Evolutionary conservation across 352 stramenopile genomes (phyloP).

Genomic region (Stramenopiles sp.): DNA sequence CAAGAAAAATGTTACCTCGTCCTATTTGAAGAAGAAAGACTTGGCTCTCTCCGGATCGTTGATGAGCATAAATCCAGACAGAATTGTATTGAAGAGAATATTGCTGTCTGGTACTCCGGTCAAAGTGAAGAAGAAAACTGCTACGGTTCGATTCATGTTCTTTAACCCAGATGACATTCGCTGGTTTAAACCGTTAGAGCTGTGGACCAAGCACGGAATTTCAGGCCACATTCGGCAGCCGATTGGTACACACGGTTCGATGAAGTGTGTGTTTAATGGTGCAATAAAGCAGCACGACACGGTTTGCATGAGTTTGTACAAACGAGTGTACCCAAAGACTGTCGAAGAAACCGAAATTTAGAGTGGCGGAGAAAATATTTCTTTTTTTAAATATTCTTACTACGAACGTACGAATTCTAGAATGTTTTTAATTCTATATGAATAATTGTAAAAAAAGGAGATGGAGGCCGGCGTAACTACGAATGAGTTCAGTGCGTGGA

Average conservation of each 20-base stretch:
- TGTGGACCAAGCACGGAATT: conserved; percentile 91
- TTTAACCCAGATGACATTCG: conserved; percentile 88
- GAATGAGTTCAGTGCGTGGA: too few relatives aligned
- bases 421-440: too few relatives aligned
- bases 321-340: conserved; percentile 95
- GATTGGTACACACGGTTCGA: conserved; percentile 91
- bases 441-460: too few relatives aligned
- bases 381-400: too few relatives aligned
- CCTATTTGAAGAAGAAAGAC: too few relatives aligned
- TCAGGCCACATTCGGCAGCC: conserved; percentile 92
- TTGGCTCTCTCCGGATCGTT: conserved; percentile 82
- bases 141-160: conserved; percentile 98
- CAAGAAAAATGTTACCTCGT: conserved; percentile 41
- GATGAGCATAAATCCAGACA: conserved; percentile 84
- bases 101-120: conserved; percentile 92
- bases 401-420: too few relatives aligned
- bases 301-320: conserved; percentile 95
- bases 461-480: too few relatives aligned
- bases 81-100: conserved; percentile 92
- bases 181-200: conserved; percentile 95
- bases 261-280: conserved; percentile 98
- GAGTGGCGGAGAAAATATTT: too few relatives aligned
- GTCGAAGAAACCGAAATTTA: not conserved
- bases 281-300: conserved; percentile 97
- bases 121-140: conserved; percentile 91